Base-by-base conservation (phyloP, 73 alveolate genomes). In the Tetrahymena elliotti region DNA sequence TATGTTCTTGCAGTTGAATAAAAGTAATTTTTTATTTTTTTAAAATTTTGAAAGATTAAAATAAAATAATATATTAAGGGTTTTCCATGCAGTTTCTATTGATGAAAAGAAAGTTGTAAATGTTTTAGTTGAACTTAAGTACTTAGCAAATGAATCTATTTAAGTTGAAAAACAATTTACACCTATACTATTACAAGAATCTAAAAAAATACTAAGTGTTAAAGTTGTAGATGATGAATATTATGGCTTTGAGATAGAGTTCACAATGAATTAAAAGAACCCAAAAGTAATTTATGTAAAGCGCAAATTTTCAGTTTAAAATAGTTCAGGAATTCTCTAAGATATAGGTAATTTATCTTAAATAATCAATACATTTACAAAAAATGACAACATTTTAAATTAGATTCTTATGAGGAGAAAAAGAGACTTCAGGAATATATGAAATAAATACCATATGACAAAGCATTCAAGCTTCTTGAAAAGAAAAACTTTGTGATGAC, bases 1-100 rank as follows among this genome's bases (percentile, higher is more conserved):
- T 99, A 99, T 96, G 99, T 99, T 16, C 94, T 99, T 38, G 99
- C 99, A 18, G 96, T 99, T 35, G 99, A 98, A 95, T 68, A 68
- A 68, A 68, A 68, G 88, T 68, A 68, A 68, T 27, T 18, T 27
- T 68, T 68, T 68, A 27, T 16, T 31, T 27, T 27, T n/a, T 1
- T 68, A 68, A 68, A 2, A 12, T 9, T n/a, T 52, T 52, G 12
- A 9, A 5, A 38, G 10, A 38, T n/a, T 47, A 47, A 5, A 47
- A 12, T 47, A 47, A 47, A 47, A 27, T n/a, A 53, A 24, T 24
- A 22, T 68, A 18, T 68, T 27, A 24, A 68, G 88, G 36, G 88
- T 68, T 68, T 68, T 68, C 88, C 88, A 68, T 24, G 88, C 88
- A 11, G 88, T 68, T 68, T 68, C 88, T 2, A 24, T 31, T 68